phyloP scores from a whole-genome alignment of 345 rosid species.

The Citrus unshiu region DNA sequence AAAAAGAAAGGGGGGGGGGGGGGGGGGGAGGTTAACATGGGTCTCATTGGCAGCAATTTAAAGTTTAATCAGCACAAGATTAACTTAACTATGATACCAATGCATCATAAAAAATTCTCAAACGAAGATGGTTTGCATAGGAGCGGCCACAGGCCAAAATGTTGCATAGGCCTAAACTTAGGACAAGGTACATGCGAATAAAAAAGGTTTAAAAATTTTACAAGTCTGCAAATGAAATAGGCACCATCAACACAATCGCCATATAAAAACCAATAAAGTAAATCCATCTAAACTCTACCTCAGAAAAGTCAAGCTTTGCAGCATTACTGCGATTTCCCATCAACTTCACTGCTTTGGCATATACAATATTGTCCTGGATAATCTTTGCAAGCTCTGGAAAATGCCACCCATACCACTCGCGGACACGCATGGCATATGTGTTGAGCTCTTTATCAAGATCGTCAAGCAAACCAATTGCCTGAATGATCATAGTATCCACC shows the following conservation, averaged over 20 bases:
- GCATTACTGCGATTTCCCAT: constrained; percentile 85
- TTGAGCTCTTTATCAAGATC: constrained; percentile 97
- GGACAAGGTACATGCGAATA: not conserved
- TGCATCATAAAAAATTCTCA: not conserved
- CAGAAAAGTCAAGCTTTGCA: constrained; percentile 83
- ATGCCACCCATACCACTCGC: constrained; percentile 98
- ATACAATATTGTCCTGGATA: constrained; percentile 68
- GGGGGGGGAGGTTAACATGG: too few species aligned
- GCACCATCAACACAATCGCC: not conserved
- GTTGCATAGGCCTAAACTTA: not conserved
- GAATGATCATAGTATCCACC: constrained; percentile 98
- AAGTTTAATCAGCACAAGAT: not conserved
- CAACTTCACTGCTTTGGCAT: constrained; percentile 81
- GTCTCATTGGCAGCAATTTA: not conserved
- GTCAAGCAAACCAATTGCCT: constrained; percentile 90
- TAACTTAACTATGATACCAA: not conserved
- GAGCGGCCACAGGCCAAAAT: not conserved
- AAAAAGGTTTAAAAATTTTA: not conserved
- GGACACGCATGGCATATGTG: constrained; percentile 87
- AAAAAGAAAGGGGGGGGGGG: not conserved
- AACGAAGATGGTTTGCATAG: not conserved
- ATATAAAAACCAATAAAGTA: not conserved
- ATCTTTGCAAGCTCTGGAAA: constrained; percentile 97
- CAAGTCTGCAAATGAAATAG: not conserved
- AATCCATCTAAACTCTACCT: constrained; percentile 30